Evolutionary conservation across 441 rosid genomes (phyloP), one percentile per base, ranked within the genome.

Genomic region (Adansonia rubrostipa): DNA sequence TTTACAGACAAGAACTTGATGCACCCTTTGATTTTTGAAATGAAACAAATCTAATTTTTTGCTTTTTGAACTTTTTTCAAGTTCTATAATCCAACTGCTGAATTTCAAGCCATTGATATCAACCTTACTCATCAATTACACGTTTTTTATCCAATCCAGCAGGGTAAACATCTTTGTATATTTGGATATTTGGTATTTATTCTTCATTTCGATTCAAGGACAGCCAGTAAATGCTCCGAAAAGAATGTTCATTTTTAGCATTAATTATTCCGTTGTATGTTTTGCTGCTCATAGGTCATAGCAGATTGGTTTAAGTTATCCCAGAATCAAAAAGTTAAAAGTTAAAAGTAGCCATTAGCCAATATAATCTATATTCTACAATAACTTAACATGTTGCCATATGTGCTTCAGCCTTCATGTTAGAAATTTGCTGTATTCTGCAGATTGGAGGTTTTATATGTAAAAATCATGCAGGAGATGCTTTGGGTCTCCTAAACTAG

Each of bases 401-500:
- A 50, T 24, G 28, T 70, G 45, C 60, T 50, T 56, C 63, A 6
- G 45, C 67, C 67, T 33, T 28, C 51, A 33, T 17, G 63, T 56
- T 56, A 56, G 51, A 33, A 19, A 40, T 57, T 42, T 56, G 66
- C 20, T 13, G 17, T 57, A 40, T 19, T 40, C 65, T 17, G 66
- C 68, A 24, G 22, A 51, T 71, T 19, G 11, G 63, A 28, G 9
- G 75, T 28, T 33, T 17, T 36, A 71, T 40, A 71, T 36, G 62
- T 53, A 71, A 71, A 71, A 62, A 44, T 53, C 50, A 69, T 36
- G 40, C 19, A 62, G 70, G 63, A 17, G 64, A 77, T 73, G 71
- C 70, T 56, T 14, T 40, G 13, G 9, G 54, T 58, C 48, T 45
- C 17, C 24, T 61, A 54, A 56, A 51, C 57, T n/a, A 61, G 63